Evolutionary conservation across 2,329 filamentous ascomycete genomes (phyloP).

Genomic region (Apiospora saccharicola): DNA sequence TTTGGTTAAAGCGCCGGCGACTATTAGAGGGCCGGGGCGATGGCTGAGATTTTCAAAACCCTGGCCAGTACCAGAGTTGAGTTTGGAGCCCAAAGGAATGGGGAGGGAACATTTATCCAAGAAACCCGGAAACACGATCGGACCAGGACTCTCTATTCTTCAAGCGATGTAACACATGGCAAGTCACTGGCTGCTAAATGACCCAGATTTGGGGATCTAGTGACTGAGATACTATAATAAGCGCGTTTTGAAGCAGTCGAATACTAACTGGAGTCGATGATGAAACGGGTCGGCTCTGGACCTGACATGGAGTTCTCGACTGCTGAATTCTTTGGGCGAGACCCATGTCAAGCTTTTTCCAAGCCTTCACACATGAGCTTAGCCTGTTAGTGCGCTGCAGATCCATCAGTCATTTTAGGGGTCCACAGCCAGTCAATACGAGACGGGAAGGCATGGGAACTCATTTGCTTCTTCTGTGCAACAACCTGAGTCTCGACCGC

Average conservation of each 20-base stretch:
- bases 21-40: background rate
- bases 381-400: background rate
- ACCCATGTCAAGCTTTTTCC: conserved; percentile 20
- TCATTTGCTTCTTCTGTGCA: conserved; percentile 6
- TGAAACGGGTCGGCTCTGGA: background rate
- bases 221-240: background rate
- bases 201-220: background rate
- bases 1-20: background rate
- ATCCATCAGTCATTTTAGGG: conserved; percentile 2
- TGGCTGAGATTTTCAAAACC: background rate
- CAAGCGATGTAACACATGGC: background rate
- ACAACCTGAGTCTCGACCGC: background rate
- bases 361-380: conserved; percentile 22
- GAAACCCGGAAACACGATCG: background rate
- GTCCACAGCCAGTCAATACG: background rate
- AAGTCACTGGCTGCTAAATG: background rate
- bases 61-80: background rate
- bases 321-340: background rate
- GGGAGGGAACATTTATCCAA: background rate
- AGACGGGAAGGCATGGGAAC: background rate
- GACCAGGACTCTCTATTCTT: background rate
- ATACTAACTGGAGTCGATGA: background rate
- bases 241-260: background rate
- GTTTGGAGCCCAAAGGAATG: background rate
- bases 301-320: background rate